phyloP scores from a whole-genome alignment of 192 early-diverging fungal genomes.

The Coemansia interrupta region DNA sequence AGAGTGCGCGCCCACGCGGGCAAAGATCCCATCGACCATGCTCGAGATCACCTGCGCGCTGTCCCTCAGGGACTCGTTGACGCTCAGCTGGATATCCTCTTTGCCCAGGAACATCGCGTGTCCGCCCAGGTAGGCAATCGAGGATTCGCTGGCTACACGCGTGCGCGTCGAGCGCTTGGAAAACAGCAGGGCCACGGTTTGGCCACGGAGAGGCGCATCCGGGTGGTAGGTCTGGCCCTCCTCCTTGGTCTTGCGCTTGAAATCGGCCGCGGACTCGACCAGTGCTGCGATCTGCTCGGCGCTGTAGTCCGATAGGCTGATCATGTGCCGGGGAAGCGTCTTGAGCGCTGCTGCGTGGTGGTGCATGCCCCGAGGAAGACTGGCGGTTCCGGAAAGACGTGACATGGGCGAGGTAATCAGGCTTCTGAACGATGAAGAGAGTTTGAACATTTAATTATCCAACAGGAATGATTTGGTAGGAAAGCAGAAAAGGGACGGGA shows the following conservation, averaged over 20 bases:
- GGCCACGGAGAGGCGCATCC: conserved; percentile 64
- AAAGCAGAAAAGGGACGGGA: neutral
- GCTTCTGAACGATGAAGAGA: conserved; percentile 13
- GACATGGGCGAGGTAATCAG: conserved; percentile 22
- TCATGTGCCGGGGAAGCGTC: conserved; percentile 42
- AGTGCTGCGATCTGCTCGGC: conserved; percentile 73
- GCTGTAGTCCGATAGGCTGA: conserved; percentile 74
- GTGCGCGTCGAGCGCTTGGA: conserved; percentile 96
- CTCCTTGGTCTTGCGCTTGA: conserved; percentile 72
- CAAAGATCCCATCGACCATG: conserved; percentile 96
- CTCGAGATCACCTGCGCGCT: conserved; percentile 86
- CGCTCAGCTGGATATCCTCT: conserved; percentile 94
- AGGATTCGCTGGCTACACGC: conserved; percentile 88
- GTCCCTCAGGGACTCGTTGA: conserved; percentile 90
- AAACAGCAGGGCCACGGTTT: conserved; percentile 90
- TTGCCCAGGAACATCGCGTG: conserved; percentile 93
- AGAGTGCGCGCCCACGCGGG: conserved; percentile 81
- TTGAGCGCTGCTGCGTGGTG: conserved; percentile 17
- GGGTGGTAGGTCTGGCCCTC: conserved; percentile 52
- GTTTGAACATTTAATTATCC: conserved; percentile 27
- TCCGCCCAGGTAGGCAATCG: conserved; percentile 88
- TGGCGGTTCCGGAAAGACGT: conserved; percentile 16
- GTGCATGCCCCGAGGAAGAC: neutral
- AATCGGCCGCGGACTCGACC: conserved; percentile 70
- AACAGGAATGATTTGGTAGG: neutral